These are phyloP conservation scores for Murraya paniculata DNA, from an alignment of 345 rosid species.

Conservation along the genomic window DNA sequence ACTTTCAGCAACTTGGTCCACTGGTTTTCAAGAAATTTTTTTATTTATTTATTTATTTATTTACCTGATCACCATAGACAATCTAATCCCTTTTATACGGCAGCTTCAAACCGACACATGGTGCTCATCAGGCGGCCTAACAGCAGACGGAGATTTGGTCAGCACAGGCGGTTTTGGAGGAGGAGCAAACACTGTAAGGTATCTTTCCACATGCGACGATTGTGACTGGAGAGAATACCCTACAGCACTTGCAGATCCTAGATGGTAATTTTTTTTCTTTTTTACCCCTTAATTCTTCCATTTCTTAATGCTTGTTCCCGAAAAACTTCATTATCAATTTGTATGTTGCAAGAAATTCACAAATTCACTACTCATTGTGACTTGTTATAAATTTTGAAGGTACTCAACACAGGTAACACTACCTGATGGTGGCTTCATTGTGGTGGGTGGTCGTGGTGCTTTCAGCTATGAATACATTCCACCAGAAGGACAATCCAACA, in stretches of 20 bases:
- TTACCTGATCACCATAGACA: not conserved
- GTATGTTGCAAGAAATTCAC: too few relatives aligned
- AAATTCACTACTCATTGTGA: not conserved
- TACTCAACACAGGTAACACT: conserved; percentile 3
- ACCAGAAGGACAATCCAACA: conserved; percentile 10
- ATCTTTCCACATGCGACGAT: conserved; percentile 27
- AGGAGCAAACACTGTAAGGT: conserved; percentile 66
- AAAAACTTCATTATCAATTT: too few relatives aligned
- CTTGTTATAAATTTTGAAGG: not conserved
- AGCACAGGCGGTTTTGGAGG: conserved; percentile 65
- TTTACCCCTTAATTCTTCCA: too few relatives aligned
- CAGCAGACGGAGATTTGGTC: conserved; percentile 57
- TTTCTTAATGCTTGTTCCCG: too few relatives aligned
- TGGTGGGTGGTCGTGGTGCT: conserved; percentile 73
- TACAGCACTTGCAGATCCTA: conserved; percentile 48
- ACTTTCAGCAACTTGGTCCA: too few relatives aligned
- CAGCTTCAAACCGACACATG: conserved; percentile 52
- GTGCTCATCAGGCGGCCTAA: conserved; percentile 91
- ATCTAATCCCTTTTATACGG: not conserved
- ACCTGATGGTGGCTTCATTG: conserved; percentile 61
- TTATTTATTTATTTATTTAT: not conserved
- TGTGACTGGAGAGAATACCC: conserved; percentile 70
- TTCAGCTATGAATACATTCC: conserved; percentile 77
- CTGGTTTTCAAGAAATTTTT: not conserved
- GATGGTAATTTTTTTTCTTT: conserved; percentile 44